These are phyloP conservation scores for Acanthamoeba lugdunensis DNA, from an alignment of 208 protist genomes.

Conservation along the genomic window DNA sequence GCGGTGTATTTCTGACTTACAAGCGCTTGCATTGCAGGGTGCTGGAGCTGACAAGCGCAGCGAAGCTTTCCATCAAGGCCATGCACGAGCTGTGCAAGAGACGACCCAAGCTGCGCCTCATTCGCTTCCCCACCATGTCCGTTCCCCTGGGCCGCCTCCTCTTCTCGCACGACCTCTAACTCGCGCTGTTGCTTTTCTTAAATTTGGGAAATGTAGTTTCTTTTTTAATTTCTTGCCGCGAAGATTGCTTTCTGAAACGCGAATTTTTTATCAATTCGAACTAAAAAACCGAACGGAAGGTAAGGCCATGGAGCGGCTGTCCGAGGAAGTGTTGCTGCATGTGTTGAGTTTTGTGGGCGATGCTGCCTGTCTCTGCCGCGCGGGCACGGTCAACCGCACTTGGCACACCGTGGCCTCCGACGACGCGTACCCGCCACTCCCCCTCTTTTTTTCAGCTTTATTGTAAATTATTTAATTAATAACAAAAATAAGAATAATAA, in stretches of 20 bases:
- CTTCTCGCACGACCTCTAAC: conserved; percentile 30
- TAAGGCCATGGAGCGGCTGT: neutral
- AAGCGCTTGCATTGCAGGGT: neutral
- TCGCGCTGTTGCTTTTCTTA: too few relatives aligned
- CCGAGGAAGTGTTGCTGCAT: neutral
- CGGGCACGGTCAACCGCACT: neutral
- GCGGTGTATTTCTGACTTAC: too few relatives aligned
- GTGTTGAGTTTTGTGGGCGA: neutral
- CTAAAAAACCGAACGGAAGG: too few relatives aligned
- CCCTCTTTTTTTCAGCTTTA: neutral
- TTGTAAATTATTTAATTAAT: too few relatives aligned
- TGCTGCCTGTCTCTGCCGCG: neutral
- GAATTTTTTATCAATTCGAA: too few relatives aligned
- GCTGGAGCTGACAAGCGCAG: neutral
- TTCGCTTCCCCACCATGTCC: neutral
- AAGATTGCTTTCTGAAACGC: too few relatives aligned
- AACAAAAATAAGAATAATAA: too few relatives aligned
- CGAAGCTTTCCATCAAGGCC: neutral
- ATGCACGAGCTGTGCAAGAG: neutral
- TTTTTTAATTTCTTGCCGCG: too few relatives aligned
- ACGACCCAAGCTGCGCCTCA: conserved; percentile 11
- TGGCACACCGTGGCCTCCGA: conserved; percentile 14
- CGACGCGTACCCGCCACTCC: neutral
- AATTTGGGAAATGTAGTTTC: too few relatives aligned
- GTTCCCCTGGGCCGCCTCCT: neutral